phyloP scores from a whole-genome alignment of 2,329 filamentous ascomycete species.

The Dactylellina sp. region DNA sequence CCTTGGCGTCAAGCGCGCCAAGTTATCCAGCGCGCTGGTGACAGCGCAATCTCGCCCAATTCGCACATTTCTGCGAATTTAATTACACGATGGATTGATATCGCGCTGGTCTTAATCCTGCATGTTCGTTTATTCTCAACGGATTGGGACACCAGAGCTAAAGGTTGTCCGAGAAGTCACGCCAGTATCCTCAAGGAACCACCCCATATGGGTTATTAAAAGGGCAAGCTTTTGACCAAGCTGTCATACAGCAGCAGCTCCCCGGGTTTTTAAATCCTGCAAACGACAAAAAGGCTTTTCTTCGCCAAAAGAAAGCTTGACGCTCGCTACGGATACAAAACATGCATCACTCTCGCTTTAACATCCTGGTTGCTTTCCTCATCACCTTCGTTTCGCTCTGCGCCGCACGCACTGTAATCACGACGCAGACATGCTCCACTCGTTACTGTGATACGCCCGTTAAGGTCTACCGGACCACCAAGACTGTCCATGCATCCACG shows the following conservation, averaged over 20 bases:
- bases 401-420: slow-evolving; percentile 30
- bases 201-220: too few species aligned
- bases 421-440: slow-evolving; percentile 33
- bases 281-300: too few species aligned
- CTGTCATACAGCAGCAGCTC: too few species aligned
- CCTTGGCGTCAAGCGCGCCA: background rate
- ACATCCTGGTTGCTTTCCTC: background rate
- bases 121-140: background rate
- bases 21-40: background rate
- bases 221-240: too few species aligned
- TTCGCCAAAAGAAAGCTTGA: too few species aligned
- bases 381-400: slow-evolving; percentile 32
- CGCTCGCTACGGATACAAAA: background rate
- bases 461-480: slow-evolving; percentile 6
- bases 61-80: too few species aligned
- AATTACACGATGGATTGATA: too few species aligned
- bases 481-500: slow-evolving; percentile 12
- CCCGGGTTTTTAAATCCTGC: too few species aligned
- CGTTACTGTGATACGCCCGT: slow-evolving; percentile 22
- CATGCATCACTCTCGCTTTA: too few species aligned
- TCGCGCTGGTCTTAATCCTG: background rate
- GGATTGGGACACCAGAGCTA: slow-evolving; percentile 4
- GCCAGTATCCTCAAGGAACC: background rate
- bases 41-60: background rate
- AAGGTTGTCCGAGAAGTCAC: background rate